These are phyloP conservation scores for Fomitiporia mediterranea DNA, from an alignment of 1,284 basidiomycete genomes.

Conservation along the genomic window DNA sequence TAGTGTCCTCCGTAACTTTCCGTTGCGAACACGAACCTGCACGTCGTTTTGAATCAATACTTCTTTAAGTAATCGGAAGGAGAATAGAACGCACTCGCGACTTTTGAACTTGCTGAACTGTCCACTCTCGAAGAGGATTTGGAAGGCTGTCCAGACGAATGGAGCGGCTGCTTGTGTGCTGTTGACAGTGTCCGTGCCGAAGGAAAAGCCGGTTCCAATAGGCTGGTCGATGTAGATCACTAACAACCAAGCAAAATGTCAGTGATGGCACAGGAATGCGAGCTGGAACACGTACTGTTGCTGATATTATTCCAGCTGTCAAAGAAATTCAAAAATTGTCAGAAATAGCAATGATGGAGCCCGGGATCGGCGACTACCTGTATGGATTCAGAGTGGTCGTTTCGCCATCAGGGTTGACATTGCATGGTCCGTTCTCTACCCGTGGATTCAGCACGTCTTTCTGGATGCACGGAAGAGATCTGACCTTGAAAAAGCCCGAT, in stretches of 20 bases:
- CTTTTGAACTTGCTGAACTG: conserved; percentile 54
- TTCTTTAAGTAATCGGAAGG: no score
- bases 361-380: conserved; percentile 32
- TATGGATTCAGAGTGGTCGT: conserved; percentile 51
- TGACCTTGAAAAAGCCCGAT: conserved; percentile 61
- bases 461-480: neutral
- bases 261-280: neutral
- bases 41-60: conserved; percentile 8
- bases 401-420: conserved; percentile 47
- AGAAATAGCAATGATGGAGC: neutral
- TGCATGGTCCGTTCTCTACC: conserved; percentile 57
- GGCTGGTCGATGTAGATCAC: conserved; percentile 78
- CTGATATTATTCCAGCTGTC: conserved; percentile 66
- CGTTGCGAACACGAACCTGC: conserved; percentile 57
- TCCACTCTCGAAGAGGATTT: conserved; percentile 60
- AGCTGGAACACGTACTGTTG: conserved; percentile 43
- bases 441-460: conserved; percentile 22
- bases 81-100: conserved; percentile 41
- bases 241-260: conserved; percentile 25
- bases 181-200: conserved; percentile 49
- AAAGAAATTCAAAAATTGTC: conserved; percentile 16
- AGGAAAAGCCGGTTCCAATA: conserved; percentile 64
- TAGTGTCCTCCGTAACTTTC: conserved; percentile 71
- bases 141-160: conserved; percentile 60
- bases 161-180: conserved; percentile 50